Evolutionary conservation across 345 rosid genomes (phyloP).

Genomic region (Salix arbutifolia): DNA sequence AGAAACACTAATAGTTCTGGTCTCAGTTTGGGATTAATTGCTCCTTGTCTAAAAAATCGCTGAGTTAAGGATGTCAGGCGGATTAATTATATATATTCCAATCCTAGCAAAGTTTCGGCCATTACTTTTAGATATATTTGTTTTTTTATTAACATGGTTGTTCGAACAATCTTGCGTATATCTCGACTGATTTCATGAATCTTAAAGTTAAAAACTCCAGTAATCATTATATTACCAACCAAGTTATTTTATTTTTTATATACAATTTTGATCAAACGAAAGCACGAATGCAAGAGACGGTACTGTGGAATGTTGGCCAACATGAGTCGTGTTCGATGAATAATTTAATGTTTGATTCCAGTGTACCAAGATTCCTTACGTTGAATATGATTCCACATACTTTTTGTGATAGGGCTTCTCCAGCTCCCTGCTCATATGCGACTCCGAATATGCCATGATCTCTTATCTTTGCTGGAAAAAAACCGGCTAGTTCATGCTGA

Average conservation of each 20-base stretch:
- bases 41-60: background rate
- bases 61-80: background rate
- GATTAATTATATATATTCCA: background rate
- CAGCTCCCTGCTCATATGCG: background rate
- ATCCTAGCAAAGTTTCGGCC: background rate
- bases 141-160: too few species aligned
- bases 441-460: slow-evolving; percentile 1
- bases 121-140: background rate
- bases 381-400: background rate
- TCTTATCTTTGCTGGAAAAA: too few species aligned
- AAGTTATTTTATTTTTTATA: too few species aligned
- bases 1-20: background rate
- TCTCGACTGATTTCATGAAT: too few species aligned
- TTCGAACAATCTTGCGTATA: too few species aligned
- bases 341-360: background rate
- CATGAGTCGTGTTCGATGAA: background rate
- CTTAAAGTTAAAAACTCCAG: too few species aligned
- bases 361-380: background rate
- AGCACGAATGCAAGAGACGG: background rate
- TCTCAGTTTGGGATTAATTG: background rate
- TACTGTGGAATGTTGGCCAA: slow-evolving; percentile 1
- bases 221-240: too few species aligned
- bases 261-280: background rate
- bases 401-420: background rate
- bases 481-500: too few species aligned